Conservation (phyloP, 2,329 filamentous ascomycete species). For the Ophiostoma novo-ulmi region DNA sequence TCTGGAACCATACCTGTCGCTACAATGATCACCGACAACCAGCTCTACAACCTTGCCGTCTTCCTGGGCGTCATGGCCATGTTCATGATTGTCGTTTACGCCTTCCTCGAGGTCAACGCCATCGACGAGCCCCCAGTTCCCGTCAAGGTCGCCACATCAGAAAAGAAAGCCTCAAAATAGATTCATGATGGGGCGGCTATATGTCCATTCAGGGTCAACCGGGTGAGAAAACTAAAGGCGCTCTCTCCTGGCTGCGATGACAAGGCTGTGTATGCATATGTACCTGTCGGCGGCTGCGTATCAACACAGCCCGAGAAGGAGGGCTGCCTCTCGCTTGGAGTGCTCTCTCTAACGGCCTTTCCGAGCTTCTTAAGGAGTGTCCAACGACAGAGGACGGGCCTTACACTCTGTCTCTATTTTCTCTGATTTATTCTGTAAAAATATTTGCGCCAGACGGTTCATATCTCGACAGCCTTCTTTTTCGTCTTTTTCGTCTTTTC, state of each 20-base stretch:
- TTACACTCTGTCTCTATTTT: neutral
- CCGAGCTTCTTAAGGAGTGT: neutral
- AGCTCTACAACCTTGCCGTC: constrained; percentile 86
- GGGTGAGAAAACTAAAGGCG: neutral
- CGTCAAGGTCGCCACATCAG: constrained; percentile 18
- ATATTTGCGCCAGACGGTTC: neutral
- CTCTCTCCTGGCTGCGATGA: neutral
- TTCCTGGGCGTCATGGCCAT: constrained; percentile 87
- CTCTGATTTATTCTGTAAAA: constrained; percentile 6
- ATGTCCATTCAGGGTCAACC: neutral
- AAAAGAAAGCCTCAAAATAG: constrained; percentile 22
- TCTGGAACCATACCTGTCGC: neutral
- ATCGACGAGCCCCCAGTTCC: constrained; percentile 34
- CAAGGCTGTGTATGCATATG: neutral
- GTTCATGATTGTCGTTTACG: constrained; percentile 89
- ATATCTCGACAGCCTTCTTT: neutral
- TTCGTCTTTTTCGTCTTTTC: neutral
- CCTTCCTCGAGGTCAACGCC: constrained; percentile 95
- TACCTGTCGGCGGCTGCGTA: neutral
- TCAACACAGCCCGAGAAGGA: neutral
- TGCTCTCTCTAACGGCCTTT: neutral
- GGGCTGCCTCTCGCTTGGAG: neutral
- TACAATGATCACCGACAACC: constrained; percentile 88
- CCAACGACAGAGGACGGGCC: neutral
- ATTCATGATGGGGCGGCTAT: neutral